Evolutionary conservation across 2,329 filamentous ascomycete genomes (phyloP).

Genomic region (Fusarium subtropicale): DNA sequence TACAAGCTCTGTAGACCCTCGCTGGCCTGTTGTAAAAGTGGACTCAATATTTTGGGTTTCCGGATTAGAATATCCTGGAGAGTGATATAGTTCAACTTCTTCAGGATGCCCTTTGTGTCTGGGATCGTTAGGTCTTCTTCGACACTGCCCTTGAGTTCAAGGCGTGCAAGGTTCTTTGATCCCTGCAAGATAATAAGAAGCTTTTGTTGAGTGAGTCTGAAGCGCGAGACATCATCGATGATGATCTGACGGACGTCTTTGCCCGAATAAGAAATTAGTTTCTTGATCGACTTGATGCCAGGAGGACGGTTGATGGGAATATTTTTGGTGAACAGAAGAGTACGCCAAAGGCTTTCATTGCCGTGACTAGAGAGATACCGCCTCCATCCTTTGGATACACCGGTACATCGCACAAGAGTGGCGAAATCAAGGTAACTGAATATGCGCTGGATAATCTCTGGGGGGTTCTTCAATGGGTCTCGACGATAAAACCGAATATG

Average conservation of each 20-base stretch:
- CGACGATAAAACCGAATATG: constrained; percentile 50
- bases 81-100: constrained; percentile 37
- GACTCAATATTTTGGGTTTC: constrained; percentile 29
- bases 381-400: constrained; percentile 52
- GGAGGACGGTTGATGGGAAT: constrained; percentile 40
- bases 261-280: constrained; percentile 50
- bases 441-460: constrained; percentile 53
- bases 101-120: constrained; percentile 21
- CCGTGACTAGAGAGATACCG: constrained; percentile 46
- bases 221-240: constrained; percentile 44
- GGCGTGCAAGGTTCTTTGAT: constrained; percentile 44
- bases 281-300: constrained; percentile 42
- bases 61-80: constrained; percentile 39
- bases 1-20: constrained; percentile 43
- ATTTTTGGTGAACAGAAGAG: constrained; percentile 47
- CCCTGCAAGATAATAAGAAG: constrained; percentile 45
- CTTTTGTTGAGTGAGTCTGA: constrained; percentile 49
- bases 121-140: constrained; percentile 44
- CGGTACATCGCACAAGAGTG: constrained; percentile 49
- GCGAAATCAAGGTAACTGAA: constrained; percentile 52
- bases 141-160: constrained; percentile 36
- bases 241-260: constrained; percentile 48
- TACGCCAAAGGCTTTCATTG: constrained; percentile 50
- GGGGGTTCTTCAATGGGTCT: constrained; percentile 53
- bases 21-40: constrained; percentile 40